These are phyloP conservation scores for Stylonectria norvegica DNA, from an alignment of 2,329 filamentous ascomycete genomes.

Conservation along the genomic window DNA sequence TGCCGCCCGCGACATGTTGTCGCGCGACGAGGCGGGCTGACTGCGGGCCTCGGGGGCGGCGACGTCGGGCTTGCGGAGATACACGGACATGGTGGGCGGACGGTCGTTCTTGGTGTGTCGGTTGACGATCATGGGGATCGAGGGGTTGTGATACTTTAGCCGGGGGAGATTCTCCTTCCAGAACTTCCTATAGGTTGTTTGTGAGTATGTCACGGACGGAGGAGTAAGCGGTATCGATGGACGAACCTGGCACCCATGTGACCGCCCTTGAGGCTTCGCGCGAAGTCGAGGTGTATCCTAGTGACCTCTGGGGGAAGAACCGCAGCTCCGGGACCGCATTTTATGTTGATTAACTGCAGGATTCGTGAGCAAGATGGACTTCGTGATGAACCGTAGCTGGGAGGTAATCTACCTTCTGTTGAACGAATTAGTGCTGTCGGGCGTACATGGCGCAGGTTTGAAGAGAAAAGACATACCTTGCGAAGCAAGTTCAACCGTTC, in stretches of 20 bases:
- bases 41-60: constrained; percentile 29
- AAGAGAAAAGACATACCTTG: constrained; percentile 67
- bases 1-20: constrained; percentile 47
- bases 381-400: constrained; percentile 10
- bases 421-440: constrained; percentile 18
- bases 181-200: constrained; percentile 67
- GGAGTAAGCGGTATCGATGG: constrained; percentile 4
- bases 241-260: constrained; percentile 70
- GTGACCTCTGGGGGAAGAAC: constrained; percentile 73
- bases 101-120: constrained; percentile 57
- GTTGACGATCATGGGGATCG: constrained; percentile 76
- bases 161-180: constrained; percentile 79
- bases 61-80: constrained; percentile 47
- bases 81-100: constrained; percentile 62
- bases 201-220: constrained; percentile 6
- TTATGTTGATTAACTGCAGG: constrained; percentile 66
- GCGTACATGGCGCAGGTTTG: constrained; percentile 3
- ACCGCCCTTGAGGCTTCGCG: constrained; percentile 57
- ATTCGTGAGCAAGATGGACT: constrained; percentile 27
- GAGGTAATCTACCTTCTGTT: constrained; percentile 41
- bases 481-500: constrained; percentile 73
- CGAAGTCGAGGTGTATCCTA: constrained; percentile 72
- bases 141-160: constrained; percentile 92
- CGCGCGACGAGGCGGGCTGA: constrained; percentile 46
- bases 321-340: constrained; percentile 78